Evolutionary conservation across 495 filamentous ascomycete genomes (phyloP).

Genomic region (Aspergillus coremiiformis): DNA sequence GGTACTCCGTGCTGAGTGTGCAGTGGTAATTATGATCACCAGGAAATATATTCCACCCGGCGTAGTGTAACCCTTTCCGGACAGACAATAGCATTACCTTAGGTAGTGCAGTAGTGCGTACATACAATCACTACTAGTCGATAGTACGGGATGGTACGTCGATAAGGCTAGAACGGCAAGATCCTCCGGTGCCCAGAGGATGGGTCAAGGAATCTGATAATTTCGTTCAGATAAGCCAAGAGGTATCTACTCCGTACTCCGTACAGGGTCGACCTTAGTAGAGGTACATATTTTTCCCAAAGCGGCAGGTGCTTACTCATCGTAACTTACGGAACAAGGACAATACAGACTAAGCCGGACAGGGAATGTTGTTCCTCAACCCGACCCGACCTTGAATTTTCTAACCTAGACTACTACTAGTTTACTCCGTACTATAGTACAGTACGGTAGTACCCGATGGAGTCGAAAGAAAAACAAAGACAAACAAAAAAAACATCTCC

Average conservation of each 20-base stretch:
- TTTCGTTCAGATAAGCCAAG: background rate
- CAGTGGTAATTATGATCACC: background rate
- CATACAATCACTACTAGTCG: too few species aligned
- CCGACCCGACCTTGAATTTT: background rate
- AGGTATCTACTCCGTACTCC: background rate
- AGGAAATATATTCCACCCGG: background rate
- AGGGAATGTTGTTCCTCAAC: constrained; percentile 1
- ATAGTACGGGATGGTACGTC: background rate
- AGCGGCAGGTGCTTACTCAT: background rate
- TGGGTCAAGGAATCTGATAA: background rate
- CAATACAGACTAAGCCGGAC: background rate
- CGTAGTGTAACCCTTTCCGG: background rate
- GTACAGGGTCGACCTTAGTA: too few species aligned
- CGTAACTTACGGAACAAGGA: background rate
- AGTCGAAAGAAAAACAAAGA: too few species aligned
- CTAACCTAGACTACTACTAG: too few species aligned
- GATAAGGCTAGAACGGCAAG: background rate
- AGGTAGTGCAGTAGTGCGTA: too few species aligned
- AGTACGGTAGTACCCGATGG: too few species aligned
- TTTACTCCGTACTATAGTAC: too few species aligned
- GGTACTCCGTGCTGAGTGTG: too few species aligned
- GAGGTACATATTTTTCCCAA: background rate
- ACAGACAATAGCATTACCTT: background rate
- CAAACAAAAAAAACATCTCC: constrained; percentile 1
- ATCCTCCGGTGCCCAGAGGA: background rate